Conservation (phyloP, 805 yeast species). For the Nakazawaea anatomiae region DNA sequence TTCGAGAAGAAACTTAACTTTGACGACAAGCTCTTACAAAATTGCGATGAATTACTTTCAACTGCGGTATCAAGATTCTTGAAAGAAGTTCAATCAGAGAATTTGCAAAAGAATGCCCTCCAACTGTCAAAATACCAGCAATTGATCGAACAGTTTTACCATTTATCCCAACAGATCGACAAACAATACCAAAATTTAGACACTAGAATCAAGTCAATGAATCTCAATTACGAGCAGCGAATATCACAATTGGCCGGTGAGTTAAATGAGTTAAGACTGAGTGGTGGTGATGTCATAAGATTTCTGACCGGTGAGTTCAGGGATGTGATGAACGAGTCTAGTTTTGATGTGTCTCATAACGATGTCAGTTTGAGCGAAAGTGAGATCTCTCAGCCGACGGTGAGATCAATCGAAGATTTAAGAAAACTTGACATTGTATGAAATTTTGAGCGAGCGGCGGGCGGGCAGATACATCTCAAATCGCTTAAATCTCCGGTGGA, state of each 20-base stretch:
- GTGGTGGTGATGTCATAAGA: not conserved
- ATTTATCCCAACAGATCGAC: not conserved
- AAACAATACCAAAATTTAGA: not conserved
- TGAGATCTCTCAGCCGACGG: not conserved
- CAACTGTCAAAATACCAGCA: not conserved
- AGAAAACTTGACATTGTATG: not conserved
- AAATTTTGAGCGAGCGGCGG: not conserved
- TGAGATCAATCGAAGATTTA: slow-evolving; percentile 1
- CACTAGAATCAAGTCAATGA: not conserved
- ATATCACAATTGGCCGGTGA: not conserved
- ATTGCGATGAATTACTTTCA: not conserved
- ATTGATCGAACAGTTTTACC: not conserved
- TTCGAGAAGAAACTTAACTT: not conserved
- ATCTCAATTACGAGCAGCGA: not conserved
- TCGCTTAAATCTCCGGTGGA: not conserved
- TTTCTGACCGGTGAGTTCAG: too few species aligned
- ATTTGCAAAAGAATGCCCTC: not conserved
- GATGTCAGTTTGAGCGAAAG: not conserved
- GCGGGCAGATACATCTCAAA: not conserved
- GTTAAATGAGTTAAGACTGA: slow-evolving; percentile 1
- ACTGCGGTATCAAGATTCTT: not conserved
- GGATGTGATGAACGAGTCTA: too few species aligned
- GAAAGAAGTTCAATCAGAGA: not conserved
- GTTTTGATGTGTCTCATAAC: not conserved
- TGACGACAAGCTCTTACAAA: not conserved